Percentiles rank a stretch among this genome's conserved stretches.
Conservation (phyloP, 2,329 filamentous ascomycete genomes). For the Alternaria novae-zelandiae region DNA sequence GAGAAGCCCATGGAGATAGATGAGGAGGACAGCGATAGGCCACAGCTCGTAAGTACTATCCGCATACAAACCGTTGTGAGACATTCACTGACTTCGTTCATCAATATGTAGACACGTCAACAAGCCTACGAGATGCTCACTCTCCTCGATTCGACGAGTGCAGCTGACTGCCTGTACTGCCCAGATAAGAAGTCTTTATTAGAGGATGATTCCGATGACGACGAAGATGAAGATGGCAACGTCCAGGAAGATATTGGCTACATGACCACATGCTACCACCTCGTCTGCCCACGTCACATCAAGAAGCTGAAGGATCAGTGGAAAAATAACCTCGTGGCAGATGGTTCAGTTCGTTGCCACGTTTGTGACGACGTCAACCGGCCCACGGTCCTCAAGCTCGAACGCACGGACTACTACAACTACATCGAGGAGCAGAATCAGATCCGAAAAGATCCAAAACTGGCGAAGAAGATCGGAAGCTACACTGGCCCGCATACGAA, state of each 20-base stretch:
- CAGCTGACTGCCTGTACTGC: slow-evolving; percentile 71
- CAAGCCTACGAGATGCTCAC: slow-evolving; percentile 87
- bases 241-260: slow-evolving; percentile 68
- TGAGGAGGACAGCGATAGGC: slow-evolving; percentile 70
- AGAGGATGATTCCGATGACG: slow-evolving; percentile 47
- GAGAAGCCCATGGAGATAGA: slow-evolving; percentile 89
- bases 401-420: slow-evolving; percentile 60
- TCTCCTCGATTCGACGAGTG: slow-evolving; percentile 81
- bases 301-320: slow-evolving; percentile 63
- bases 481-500: slow-evolving; percentile 93
- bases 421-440: slow-evolving; percentile 63
- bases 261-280: slow-evolving; percentile 86
- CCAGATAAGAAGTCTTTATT: slow-evolving; percentile 63
- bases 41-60: slow-evolving; percentile 53
- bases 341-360: slow-evolving; percentile 66
- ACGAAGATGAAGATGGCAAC: slow-evolving; percentile 59
- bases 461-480: slow-evolving; percentile 66
- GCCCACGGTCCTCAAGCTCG: slow-evolving; percentile 71
- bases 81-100: neutral
- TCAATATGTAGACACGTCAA: slow-evolving; percentile 56
- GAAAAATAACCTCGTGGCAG: slow-evolving; percentile 48
- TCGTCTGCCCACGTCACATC: slow-evolving; percentile 80
- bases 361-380: slow-evolving; percentile 71
- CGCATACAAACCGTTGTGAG: neutral
- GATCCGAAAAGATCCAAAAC: slow-evolving; percentile 59